phyloP scores from a whole-genome alignment of 1,284 basidiomycete genomes.

The Marasmius tenuissimus region DNA sequence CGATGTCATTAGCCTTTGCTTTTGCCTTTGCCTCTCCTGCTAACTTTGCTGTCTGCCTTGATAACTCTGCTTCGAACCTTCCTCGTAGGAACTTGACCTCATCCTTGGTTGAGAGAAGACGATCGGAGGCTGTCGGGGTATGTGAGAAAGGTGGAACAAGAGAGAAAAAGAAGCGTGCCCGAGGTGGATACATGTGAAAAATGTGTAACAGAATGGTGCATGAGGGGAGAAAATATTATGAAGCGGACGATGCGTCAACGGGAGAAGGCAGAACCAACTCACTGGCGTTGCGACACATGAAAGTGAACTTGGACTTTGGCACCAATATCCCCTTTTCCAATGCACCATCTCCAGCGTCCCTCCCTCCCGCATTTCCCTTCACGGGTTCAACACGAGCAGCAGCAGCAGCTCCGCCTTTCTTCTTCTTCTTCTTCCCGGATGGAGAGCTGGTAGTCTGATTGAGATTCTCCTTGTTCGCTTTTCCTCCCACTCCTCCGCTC shows the following conservation, averaged over 20 bases:
- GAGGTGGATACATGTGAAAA: background rate
- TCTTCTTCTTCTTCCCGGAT: background rate
- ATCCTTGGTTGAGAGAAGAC: constrained; percentile 62
- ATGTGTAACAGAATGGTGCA: background rate
- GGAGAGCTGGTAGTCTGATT: background rate
- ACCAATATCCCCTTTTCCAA: background rate
- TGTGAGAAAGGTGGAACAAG: constrained; percentile 12
- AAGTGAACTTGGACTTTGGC: constrained; percentile 54
- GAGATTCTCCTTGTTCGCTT: constrained; percentile 2
- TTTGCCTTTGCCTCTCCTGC: constrained; percentile 40
- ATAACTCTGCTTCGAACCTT: constrained; percentile 71
- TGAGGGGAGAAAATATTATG: background rate
- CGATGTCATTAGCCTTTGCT: background rate
- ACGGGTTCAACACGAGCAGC: background rate
- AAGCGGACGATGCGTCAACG: background rate
- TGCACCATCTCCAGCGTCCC: background rate
- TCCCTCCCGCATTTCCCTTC: background rate
- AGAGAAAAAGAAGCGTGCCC: constrained; percentile 7
- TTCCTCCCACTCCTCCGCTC: constrained; percentile 14
- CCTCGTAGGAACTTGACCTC: constrained; percentile 63
- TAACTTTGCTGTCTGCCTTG: constrained; percentile 61
- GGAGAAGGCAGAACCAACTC: constrained; percentile 39
- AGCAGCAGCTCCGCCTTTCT: background rate
- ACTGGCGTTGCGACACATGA: constrained; percentile 64
- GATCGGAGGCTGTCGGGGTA: constrained; percentile 58